Evolutionary conservation across 2,329 filamentous ascomycete genomes (phyloP).

Genomic region (Dactylellina parvicollis): DNA sequence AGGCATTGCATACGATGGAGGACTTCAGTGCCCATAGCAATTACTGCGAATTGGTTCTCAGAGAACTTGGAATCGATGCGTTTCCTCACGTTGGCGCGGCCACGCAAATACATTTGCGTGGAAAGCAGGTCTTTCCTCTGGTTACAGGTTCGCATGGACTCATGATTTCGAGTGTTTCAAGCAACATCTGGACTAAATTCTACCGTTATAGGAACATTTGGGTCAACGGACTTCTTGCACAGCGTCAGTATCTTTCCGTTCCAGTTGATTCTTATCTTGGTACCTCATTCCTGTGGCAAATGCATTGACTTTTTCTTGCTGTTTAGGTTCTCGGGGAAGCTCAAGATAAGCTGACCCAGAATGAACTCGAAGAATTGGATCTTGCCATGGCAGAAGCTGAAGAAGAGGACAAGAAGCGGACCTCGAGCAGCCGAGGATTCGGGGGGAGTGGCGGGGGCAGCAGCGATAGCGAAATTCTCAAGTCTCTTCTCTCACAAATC

Average conservation of each 20-base stretch:
- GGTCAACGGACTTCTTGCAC: conserved; percentile 84
- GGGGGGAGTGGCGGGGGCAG: conserved; percentile 30
- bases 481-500: conserved; percentile 81
- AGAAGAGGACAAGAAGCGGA: conserved; percentile 61
- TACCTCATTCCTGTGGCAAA: background rate
- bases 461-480: conserved; percentile 73
- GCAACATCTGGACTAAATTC: conserved; percentile 58
- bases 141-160: conserved; percentile 68
- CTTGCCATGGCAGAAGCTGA: conserved; percentile 76
- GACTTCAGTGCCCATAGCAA: conserved; percentile 85
- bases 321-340: conserved; percentile 70
- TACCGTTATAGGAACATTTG: conserved; percentile 70
- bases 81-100: conserved; percentile 77
- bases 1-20: conserved; percentile 80
- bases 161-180: background rate
- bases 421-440: conserved; percentile 45
- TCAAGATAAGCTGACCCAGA: conserved; percentile 84
- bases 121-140: conserved; percentile 75
- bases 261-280: background rate
- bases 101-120: conserved; percentile 73
- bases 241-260: conserved; percentile 64
- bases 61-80: conserved; percentile 75
- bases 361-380: conserved; percentile 83
- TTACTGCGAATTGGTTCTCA: conserved; percentile 80
- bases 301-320: background rate